Evolutionary conservation across 345 rosid species (phyloP), one percentile per base, ranked within the genome.

Genomic region (Adansonia digitata): DNA sequence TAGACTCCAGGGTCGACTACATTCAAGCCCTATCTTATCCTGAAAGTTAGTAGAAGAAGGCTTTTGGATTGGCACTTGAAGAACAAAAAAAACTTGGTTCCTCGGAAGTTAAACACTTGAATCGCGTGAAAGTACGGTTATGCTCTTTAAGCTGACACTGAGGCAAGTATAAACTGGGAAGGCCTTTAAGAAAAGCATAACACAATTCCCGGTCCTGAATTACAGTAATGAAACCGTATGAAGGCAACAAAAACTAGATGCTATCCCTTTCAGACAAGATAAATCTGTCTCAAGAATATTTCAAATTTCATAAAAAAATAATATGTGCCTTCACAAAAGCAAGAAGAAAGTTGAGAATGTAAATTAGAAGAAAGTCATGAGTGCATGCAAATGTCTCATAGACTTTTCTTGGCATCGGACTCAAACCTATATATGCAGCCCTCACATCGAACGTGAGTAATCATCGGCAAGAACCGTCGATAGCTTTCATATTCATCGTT

Each of bases 401-500:
- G 42, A 14, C 74, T 83, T 82, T 80, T 85, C 76, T 79, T 78
- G 80, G 86, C 79, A 88, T 85, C 80, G 43, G 22, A 34, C 26
- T 22, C 49, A 39, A 76, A 57, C 51, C 48, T 87, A 77, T 79
- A 80, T 67, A 75, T 77, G 67, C 34, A 10, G 6, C 7, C 7
- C 27, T 46, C 34, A 15, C 5, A 17, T 73, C 69, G 46, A n/a
- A 12, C 17, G 5, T 20, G 49, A n/a, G 22, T 27, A 63, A 53
- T 70, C 74, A 39, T 67, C 70, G 15, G 39, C 61, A 57, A 68
- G 5, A 72, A 55, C 43, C 35, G 15, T 62, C n/a, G 40, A 66
- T 15, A 52, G 9, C 46, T 60, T 35, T 68, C 49, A 22, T 22
- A 51, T 40, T 53, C 51, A 27, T 64, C 69, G 29, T 52, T 1